phyloP scores from a whole-genome alignment of 768 basidiomycete genomes.

The Amylocystis lapponica region DNA sequence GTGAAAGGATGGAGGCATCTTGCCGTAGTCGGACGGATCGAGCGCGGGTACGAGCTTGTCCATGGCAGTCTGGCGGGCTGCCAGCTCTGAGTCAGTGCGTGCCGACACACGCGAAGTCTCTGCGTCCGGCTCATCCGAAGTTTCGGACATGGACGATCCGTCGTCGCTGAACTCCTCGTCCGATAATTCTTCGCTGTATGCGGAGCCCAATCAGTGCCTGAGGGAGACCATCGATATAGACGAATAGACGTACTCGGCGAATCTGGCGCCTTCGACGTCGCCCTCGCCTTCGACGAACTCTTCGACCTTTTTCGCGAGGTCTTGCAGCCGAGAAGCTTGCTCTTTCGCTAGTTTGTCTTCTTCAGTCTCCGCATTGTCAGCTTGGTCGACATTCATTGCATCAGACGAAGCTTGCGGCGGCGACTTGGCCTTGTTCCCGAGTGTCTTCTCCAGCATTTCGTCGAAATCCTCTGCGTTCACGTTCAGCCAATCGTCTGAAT shows the following conservation, averaged over 20 bases:
- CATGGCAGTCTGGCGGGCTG: slow-evolving; percentile 59
- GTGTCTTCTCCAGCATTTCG: slow-evolving; percentile 50
- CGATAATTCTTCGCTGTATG: slow-evolving; percentile 56
- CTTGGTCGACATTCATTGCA: slow-evolving; percentile 46
- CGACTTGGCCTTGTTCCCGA: slow-evolving; percentile 14
- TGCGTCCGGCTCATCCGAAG: slow-evolving; percentile 35
- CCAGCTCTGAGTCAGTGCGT: slow-evolving; percentile 11
- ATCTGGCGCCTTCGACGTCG: slow-evolving; percentile 80
- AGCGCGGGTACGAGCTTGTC: slow-evolving; percentile 78
- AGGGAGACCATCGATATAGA: not conserved
- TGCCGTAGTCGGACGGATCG: slow-evolving; percentile 81
- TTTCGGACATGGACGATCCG: slow-evolving; percentile 19
- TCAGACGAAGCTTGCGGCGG: slow-evolving; percentile 18
- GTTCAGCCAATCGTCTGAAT: slow-evolving; percentile 82
- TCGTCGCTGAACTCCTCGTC: slow-evolving; percentile 52
- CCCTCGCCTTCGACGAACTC: slow-evolving; percentile 90
- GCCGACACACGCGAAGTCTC: slow-evolving; percentile 15
- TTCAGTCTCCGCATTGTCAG: slow-evolving; percentile 20
- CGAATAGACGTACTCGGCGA: slow-evolving; percentile 63
- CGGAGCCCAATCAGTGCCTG: not conserved
- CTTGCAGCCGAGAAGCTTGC: slow-evolving; percentile 65
- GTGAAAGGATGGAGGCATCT: slow-evolving; percentile 71
- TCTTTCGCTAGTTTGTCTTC: slow-evolving; percentile 53
- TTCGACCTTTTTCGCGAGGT: slow-evolving; percentile 81
- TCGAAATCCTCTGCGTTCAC: slow-evolving; percentile 76